Evolutionary conservation across 2,329 filamentous ascomycete genomes (phyloP).

Genomic region (Paecilomyces sp.): DNA sequence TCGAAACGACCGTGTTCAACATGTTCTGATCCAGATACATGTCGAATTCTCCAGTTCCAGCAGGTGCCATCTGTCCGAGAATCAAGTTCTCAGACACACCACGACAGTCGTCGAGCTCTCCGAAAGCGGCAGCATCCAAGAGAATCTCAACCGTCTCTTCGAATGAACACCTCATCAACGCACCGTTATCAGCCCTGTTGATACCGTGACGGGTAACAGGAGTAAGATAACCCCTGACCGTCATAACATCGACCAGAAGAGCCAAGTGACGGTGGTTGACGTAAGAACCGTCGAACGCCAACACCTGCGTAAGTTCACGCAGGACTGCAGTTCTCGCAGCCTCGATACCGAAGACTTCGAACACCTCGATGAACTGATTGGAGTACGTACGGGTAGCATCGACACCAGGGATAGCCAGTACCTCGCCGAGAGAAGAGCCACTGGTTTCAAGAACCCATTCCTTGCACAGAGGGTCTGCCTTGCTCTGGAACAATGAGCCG

Average conservation of each 20-base stretch:
- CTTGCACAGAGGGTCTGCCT: conserved; percentile 66
- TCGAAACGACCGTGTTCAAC: conserved; percentile 88
- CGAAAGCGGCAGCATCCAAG: conserved; percentile 86
- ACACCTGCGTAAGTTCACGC: conserved; percentile 80
- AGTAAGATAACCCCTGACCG: conserved; percentile 85
- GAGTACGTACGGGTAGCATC: conserved; percentile 81
- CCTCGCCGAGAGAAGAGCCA: conserved; percentile 77
- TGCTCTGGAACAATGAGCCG: conserved; percentile 67
- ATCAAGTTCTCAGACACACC: conserved; percentile 99
- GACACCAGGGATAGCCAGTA: conserved; percentile 80
- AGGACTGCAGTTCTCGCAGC: conserved; percentile 81
- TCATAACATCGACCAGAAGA: conserved; percentile 95
- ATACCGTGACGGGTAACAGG: conserved; percentile 97
- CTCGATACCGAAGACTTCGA: conserved; percentile 94
- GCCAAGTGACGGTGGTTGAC: conserved; percentile 98
- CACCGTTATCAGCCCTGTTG: conserved; percentile 95
- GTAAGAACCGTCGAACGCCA: conserved; percentile 98
- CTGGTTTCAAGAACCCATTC: conserved; percentile 97
- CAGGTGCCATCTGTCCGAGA: conserved; percentile 91
- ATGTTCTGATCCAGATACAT: conserved; percentile 89
- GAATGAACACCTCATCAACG: conserved; percentile 98
- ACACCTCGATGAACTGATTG: conserved; percentile 91
- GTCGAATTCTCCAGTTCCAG: conserved; percentile 95
- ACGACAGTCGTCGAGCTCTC: conserved; percentile 94
- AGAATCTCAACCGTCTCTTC: conserved; percentile 99